These are phyloP conservation scores for Metarhizium robertsii DNA, from an alignment of 2,329 filamentous ascomycete genomes.

Conservation along the genomic window DNA sequence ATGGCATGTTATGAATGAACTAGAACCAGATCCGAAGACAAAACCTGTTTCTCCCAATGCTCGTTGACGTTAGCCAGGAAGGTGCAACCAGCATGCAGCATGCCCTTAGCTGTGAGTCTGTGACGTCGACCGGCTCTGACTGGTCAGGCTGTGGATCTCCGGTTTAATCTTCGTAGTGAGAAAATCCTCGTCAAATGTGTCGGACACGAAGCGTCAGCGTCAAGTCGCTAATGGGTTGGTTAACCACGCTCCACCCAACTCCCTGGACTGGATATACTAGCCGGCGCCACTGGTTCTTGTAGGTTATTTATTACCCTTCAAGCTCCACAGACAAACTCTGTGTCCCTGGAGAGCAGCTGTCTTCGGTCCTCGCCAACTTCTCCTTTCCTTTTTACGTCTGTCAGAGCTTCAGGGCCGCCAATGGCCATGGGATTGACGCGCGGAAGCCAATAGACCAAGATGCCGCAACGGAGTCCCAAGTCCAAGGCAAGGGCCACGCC, in stretches of 20 bases:
- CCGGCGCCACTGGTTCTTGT: too few relatives aligned
- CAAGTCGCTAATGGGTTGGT: too few relatives aligned
- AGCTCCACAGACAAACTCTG: too few relatives aligned
- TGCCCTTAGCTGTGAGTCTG: background rate
- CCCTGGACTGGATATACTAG: too few relatives aligned
- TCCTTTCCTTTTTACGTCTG: background rate
- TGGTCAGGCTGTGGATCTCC: background rate
- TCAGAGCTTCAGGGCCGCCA: constrained; percentile 12
- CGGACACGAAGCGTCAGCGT: too few relatives aligned
- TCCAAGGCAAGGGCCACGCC: constrained; percentile 14
- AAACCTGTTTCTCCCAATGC: too few relatives aligned
- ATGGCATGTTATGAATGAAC: background rate
- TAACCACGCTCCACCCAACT: too few relatives aligned
- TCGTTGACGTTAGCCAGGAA: background rate
- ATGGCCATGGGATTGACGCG: constrained; percentile 16
- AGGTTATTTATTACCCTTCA: too few relatives aligned
- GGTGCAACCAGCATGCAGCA: background rate
- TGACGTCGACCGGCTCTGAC: background rate
- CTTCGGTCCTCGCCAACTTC: background rate
- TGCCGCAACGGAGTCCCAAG: constrained; percentile 17
- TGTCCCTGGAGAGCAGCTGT: background rate
- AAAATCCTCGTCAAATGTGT: too few relatives aligned
- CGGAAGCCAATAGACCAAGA: constrained; percentile 11
- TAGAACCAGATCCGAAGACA: too few relatives aligned
- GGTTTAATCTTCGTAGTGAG: background rate